phyloP scores from a whole-genome alignment of 306 rosid species.

The Chamaecrista fasciculata region DNA sequence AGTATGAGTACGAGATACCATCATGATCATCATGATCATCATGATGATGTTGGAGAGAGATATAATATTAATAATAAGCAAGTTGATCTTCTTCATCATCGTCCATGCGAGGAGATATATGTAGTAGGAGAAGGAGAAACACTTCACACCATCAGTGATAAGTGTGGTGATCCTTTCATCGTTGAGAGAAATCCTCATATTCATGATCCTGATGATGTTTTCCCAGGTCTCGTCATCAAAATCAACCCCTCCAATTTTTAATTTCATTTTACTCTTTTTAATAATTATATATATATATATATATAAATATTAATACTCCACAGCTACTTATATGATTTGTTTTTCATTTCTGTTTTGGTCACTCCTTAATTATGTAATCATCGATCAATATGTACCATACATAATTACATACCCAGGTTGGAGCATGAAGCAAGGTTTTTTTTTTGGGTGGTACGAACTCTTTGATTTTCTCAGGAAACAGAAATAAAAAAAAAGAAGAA shows the following conservation, averaged over 20 bases:
- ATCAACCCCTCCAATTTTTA: slow-evolving; percentile 42
- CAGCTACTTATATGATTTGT: too few relatives aligned
- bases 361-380: too few relatives aligned
- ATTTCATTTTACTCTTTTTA: too few relatives aligned
- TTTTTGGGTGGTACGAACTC: neutral
- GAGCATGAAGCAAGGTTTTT: neutral
- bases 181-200: slow-evolving; percentile 88
- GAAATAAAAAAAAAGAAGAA: slow-evolving; percentile 15
- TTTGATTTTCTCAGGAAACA: slow-evolving; percentile 10
- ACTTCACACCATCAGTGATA: slow-evolving; percentile 83
- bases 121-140: slow-evolving; percentile 88
- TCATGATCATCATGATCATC: neutral
- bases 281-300: too few relatives aligned
- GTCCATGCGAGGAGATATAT: slow-evolving; percentile 57
- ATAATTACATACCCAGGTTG: neutral
- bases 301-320: too few relatives aligned
- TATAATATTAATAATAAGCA: too few relatives aligned
- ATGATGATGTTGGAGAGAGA: neutral
- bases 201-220: slow-evolving; percentile 91
- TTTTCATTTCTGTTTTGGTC: too few relatives aligned
- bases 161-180: slow-evolving; percentile 77
- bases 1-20: too few relatives aligned
- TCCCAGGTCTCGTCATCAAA: slow-evolving; percentile 87
- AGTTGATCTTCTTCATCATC: too few relatives aligned
- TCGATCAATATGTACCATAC: too few relatives aligned